Conservation (phyloP, 2,329 filamentous ascomycete genomes). For the Talaromyces sp. region DNA sequence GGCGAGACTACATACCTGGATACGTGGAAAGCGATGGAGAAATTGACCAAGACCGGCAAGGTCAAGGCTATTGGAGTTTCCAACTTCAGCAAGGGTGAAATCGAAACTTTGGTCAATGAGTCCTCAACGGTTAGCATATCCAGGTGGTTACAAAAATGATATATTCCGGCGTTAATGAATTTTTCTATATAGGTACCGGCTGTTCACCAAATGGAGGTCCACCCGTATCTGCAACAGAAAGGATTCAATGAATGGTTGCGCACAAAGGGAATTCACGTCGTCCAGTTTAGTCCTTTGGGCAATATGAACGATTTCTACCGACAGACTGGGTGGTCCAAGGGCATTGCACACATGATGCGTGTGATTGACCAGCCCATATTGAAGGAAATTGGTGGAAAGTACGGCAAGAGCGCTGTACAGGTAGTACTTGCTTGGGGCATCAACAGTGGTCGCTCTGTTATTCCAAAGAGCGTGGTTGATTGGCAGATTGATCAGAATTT, state of each 20-base stretch:
- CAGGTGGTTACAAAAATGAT: no score
- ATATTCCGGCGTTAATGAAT: no score
- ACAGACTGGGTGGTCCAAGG: constrained; percentile 45
- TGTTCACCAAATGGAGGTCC: constrained; percentile 76
- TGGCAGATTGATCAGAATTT: constrained; percentile 22
- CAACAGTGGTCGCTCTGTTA: constrained; percentile 17
- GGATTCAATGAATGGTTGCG: constrained; percentile 46
- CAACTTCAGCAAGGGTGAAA: constrained; percentile 48
- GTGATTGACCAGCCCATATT: constrained; percentile 47
- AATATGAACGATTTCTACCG: constrained; percentile 56
- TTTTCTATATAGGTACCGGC: constrained; percentile 47
- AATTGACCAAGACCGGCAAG: constrained; percentile 36
- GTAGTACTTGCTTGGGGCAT: constrained; percentile 31
- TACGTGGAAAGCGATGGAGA: constrained; percentile 49
- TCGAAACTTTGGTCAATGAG: constrained; percentile 53
- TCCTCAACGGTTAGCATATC: no score
- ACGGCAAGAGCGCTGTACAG: constrained; percentile 49
- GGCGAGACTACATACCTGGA: constrained; percentile 59
- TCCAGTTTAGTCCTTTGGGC: constrained; percentile 57
- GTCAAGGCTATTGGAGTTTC: constrained; percentile 49
- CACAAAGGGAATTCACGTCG: constrained; percentile 50
- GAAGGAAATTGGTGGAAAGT: constrained; percentile 49
- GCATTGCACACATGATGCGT: constrained; percentile 45
- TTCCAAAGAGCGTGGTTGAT: constrained; percentile 19
- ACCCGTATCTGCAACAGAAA: constrained; percentile 61